Evolutionary conservation across 73 alveolate species (phyloP), one percentile per base, ranked within the genome.

Genomic region (Symbiodinium pilosum): DNA sequence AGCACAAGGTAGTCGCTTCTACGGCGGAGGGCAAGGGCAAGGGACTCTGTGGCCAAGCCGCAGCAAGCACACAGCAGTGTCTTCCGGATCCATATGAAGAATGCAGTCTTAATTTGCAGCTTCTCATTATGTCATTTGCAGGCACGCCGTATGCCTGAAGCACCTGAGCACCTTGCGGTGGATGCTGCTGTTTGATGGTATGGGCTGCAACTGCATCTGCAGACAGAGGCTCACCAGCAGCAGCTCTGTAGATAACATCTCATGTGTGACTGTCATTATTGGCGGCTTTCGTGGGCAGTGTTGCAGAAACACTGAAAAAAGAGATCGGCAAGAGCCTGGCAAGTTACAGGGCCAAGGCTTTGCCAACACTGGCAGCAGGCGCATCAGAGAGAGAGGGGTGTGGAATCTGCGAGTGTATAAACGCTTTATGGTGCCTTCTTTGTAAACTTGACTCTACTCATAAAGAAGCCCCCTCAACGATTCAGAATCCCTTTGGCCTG

Each of bases 21-120:
- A 87, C 94, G 0, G 94, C 94, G 28, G 94, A 87, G 56, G 94
- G 94, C 85, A 87, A 87, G 84, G 94, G 94, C 84, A 87, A 87
- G 85, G 94, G 94, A 39, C 43, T 87, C 47, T 87, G 94, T 38
- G 43, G 9, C 94, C 73, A 32, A 52, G 83, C 83, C 4, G 54
- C 93, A 77, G 24, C 52, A n/a, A 28, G 83, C 39, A 5, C 83
- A 11, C 32, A 68, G 83, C n/a, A n/a, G n/a, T n/a, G n/a, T n/a
- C n/a, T n/a, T n/a, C n/a, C n/a, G n/a, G n/a, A n/a, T n/a, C n/a
- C n/a, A n/a, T n/a, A n/a, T n/a, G n/a, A n/a, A n/a, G n/a, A n/a
- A n/a, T n/a, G n/a, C n/a, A n/a, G n/a, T n/a, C n/a, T n/a, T n/a
- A n/a, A n/a, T n/a, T n/a, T n/a, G n/a, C n/a, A n/a, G n/a, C n/a